These are phyloP conservation scores for Lodderomyces orthopsilosis DNA, from an alignment of 1,139 yeast species.

Conservation along the genomic window DNA sequence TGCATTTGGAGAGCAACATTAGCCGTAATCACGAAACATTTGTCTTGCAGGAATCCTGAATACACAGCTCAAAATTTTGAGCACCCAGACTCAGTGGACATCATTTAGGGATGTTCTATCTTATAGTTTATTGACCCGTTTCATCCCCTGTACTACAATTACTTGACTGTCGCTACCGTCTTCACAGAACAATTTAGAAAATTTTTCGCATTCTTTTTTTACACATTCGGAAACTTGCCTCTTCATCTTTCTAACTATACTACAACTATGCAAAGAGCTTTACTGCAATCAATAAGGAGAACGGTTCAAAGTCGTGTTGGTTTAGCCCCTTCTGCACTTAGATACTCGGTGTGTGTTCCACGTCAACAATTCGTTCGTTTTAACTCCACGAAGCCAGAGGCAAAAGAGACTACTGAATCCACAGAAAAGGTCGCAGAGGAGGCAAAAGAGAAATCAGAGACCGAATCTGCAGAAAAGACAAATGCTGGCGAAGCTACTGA, in stretches of 20 bases:
- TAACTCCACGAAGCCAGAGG: conserved; percentile 20
- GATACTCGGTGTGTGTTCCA: conserved; percentile 14
- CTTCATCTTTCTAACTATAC: too few relatives aligned
- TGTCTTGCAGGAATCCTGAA: too few relatives aligned
- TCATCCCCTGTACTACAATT: too few relatives aligned
- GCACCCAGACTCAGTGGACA: too few relatives aligned
- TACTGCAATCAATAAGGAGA: conserved; percentile 25
- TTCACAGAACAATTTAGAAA: conserved; percentile 1
- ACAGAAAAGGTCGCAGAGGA: conserved; percentile 8
- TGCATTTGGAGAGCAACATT: too few relatives aligned
- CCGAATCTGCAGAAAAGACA: conserved; percentile 2
- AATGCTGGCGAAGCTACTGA: conserved; percentile 19
- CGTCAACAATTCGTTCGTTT: conserved; percentile 18
- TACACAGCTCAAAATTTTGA: too few relatives aligned
- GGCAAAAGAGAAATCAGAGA: conserved; percentile 5
- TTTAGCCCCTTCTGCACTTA: conserved; percentile 11
- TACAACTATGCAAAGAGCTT: conserved; percentile 32
- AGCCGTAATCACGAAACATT: too few relatives aligned
- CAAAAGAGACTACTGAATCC: conserved; percentile 10
- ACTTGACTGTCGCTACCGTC: too few relatives aligned
- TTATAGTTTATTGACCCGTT: too few relatives aligned
- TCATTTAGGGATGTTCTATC: too few relatives aligned
- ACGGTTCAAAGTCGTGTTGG: conserved; percentile 20
- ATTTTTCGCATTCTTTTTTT: conserved; percentile 1
- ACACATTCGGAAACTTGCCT: neutral